Evolutionary conservation across 148 eudicot species (phyloP).

Genomic region (Polygonum aviculare): DNA sequence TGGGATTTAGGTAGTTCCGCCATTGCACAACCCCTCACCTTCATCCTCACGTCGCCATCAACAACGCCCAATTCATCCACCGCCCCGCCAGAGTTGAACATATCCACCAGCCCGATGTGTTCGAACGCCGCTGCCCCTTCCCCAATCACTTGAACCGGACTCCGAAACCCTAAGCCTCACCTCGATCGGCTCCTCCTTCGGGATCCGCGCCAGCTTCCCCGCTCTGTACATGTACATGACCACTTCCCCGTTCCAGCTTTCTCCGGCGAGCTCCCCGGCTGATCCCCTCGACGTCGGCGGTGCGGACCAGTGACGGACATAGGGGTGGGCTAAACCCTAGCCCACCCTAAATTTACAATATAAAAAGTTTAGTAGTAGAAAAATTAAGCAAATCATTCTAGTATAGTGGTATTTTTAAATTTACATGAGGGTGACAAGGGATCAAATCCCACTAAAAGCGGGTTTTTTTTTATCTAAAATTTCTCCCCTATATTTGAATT

Average conservation of each 20-base stretch:
- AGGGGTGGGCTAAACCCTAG: too few relatives aligned
- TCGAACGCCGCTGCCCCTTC: conserved; percentile 48
- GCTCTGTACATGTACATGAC: conserved; percentile 50
- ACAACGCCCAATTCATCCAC: conserved; percentile 44
- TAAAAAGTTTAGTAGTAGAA: too few relatives aligned
- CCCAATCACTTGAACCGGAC: conserved; percentile 64
- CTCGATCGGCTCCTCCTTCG: conserved; percentile 57
- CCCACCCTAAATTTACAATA: too few relatives aligned
- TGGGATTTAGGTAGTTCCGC: too few relatives aligned
- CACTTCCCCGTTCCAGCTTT: conserved; percentile 66
- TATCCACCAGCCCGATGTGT: conserved; percentile 75
- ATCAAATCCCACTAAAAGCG: too few relatives aligned
- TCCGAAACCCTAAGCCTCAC: conserved; percentile 88
- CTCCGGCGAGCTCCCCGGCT: conserved; percentile 52
- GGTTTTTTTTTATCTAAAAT: too few relatives aligned
- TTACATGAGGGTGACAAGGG: too few relatives aligned
- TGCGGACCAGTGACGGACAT: too few relatives aligned
- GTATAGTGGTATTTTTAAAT: too few relatives aligned
- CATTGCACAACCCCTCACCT: conserved; percentile 78
- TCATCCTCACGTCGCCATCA: conserved; percentile 10
- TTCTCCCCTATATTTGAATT: too few relatives aligned
- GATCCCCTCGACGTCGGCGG: conserved; percentile 56
- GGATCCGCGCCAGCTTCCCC: conserved; percentile 54
- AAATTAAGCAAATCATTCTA: too few relatives aligned
- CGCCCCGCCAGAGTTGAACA: conserved; percentile 82